Conservation (phyloP, 441 rosid species). For the Populus trichocarpa region DNA sequence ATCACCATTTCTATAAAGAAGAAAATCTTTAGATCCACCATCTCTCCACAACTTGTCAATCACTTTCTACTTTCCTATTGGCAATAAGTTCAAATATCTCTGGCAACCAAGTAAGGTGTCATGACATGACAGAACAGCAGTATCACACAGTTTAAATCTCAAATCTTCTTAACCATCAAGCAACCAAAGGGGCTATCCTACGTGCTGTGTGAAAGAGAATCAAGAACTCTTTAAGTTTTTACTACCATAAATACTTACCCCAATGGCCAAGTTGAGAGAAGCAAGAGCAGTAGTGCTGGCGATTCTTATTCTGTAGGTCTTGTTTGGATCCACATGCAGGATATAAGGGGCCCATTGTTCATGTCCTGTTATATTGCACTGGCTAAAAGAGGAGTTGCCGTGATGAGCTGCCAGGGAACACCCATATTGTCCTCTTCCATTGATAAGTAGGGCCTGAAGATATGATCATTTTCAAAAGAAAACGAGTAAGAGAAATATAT, state of each 20-base stretch:
- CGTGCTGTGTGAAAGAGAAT: conserved; percentile 15
- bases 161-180: neutral
- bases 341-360: conserved; percentile 65
- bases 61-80: neutral
- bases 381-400: conserved; percentile 13
- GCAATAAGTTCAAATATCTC: no score
- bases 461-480: neutral
- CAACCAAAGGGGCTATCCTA: neutral
- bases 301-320: conserved; percentile 62
- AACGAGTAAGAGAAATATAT: neutral
- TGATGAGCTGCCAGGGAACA: conserved; percentile 61
- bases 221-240: conserved; percentile 29
- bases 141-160: neutral
- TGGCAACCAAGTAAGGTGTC: neutral
- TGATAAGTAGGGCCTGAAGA: conserved; percentile 55
- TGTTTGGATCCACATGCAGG: conserved; percentile 50
- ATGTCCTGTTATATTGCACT: conserved; percentile 45
- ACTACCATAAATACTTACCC: conserved; percentile 35
- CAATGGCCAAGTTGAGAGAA: conserved; percentile 69
- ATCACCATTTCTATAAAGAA: neutral
- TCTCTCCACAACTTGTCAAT: neutral
- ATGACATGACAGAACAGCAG: conserved; percentile 20
- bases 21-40: neutral
- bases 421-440: conserved; percentile 79
- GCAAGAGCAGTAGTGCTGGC: conserved; percentile 72